Conservation (phyloP, 1,284 basidiomycete genomes). For the Anthracocystis setariae region DNA sequence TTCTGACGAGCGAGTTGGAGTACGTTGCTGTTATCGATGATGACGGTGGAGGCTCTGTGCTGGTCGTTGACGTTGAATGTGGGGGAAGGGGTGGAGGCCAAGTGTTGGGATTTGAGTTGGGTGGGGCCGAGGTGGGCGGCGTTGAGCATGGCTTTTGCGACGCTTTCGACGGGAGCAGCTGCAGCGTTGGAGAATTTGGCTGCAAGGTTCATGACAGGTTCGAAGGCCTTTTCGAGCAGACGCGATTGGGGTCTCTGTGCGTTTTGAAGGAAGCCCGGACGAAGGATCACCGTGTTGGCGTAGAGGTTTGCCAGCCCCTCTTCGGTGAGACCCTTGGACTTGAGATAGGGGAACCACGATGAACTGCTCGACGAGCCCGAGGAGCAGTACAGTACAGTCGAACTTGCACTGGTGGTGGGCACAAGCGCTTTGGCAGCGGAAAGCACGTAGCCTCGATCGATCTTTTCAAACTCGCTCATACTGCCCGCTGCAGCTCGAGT, state of each 20-base stretch:
- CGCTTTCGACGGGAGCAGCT: constrained; percentile 17
- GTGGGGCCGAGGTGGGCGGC: constrained; percentile 29
- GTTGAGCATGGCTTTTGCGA: constrained; percentile 45
- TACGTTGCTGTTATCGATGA: constrained; percentile 10
- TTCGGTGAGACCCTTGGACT: constrained; percentile 80
- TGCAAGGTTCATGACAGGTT: constrained; percentile 7
- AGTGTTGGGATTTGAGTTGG: constrained; percentile 10
- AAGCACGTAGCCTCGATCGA: constrained; percentile 80
- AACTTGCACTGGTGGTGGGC: constrained; percentile 60
- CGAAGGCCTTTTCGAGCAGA: constrained; percentile 68
- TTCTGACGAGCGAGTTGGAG: constrained; percentile 18
- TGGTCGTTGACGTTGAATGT: constrained; percentile 25
- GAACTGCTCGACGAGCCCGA: constrained; percentile 65
- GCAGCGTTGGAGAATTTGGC: constrained; percentile 9
- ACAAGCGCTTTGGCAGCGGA: constrained; percentile 76
- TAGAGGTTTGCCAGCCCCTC: constrained; percentile 75
- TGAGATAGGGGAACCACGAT: constrained; percentile 52
- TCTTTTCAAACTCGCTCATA: constrained; percentile 76
- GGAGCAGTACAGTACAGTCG: constrained; percentile 78
- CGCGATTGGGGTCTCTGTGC: constrained; percentile 53
- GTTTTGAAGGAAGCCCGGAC: constrained; percentile 72
- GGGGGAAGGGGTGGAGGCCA: constrained; percentile 4
- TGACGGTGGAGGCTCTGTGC: neutral
- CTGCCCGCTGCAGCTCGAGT: constrained; percentile 72
- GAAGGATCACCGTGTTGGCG: constrained; percentile 76